A percentile compares a stretch with the other conserved stretches of the same genome.
phyloP scores from a whole-genome alignment of 1,139 yeast genomes.

The Debaryomyces fabryi region DNA sequence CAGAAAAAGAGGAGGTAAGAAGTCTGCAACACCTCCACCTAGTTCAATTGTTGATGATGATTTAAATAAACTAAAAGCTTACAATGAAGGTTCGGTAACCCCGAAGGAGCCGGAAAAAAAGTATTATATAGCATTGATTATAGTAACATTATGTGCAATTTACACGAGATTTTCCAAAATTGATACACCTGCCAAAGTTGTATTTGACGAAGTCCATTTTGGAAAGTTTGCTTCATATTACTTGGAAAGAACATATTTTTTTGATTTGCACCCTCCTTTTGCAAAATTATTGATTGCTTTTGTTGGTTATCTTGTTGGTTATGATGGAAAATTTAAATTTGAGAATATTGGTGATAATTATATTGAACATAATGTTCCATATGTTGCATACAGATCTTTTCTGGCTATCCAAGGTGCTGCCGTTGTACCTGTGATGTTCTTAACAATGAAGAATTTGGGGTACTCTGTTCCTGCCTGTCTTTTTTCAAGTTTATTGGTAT shows the following conservation, averaged over 20 bases:
- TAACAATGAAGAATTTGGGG: conserved; percentile 81
- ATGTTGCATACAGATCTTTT: conserved; percentile 79
- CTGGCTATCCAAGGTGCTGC: conserved; percentile 82
- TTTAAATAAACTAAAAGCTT: conserved; percentile 11
- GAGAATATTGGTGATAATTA: conserved; percentile 89
- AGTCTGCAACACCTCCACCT: conserved; percentile 14
- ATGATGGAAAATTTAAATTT: conserved; percentile 87
- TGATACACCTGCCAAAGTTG: conserved; percentile 81
- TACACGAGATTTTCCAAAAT: conserved; percentile 71
- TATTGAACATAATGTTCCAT: conserved; percentile 77
- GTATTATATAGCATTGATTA: conserved; percentile 45
- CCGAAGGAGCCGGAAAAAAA: conserved; percentile 16
- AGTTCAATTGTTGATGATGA: conserved; percentile 11
- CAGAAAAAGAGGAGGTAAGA: conserved; percentile 31
- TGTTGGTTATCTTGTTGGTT: conserved; percentile 87
- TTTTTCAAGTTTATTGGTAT: conserved; percentile 77
- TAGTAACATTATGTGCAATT: conserved; percentile 68
- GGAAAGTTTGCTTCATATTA: conserved; percentile 94
- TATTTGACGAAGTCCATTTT: conserved; percentile 97
- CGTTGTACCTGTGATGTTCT: conserved; percentile 80
- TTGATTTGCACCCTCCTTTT: conserved; percentile 97
- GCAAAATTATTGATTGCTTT: conserved; percentile 91
- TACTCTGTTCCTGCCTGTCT: conserved; percentile 79
- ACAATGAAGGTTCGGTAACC: conserved; percentile 9
- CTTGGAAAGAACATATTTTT: conserved; percentile 80